Evolutionary conservation across 2,329 filamentous ascomycete genomes (phyloP).

Genomic region (Pseudogymnoascus sp.): DNA sequence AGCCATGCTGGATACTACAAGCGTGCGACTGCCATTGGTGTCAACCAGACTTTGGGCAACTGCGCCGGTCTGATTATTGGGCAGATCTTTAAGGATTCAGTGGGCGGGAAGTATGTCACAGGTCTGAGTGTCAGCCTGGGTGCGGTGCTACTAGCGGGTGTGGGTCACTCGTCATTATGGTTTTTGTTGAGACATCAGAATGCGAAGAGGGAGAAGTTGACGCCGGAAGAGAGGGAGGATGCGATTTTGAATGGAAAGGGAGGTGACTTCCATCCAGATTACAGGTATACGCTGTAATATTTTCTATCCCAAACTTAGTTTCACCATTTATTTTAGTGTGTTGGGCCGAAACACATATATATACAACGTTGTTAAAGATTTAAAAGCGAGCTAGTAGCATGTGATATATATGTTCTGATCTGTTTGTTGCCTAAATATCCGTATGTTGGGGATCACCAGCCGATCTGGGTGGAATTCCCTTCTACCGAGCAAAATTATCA

Average conservation of each 20-base stretch:
- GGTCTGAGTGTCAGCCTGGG: slow-evolving; percentile 22
- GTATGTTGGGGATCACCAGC: not conserved
- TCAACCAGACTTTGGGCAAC: slow-evolving; percentile 41
- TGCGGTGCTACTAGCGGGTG: slow-evolving; percentile 18
- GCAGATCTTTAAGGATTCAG: slow-evolving; percentile 14
- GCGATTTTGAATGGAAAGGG: slow-evolving; percentile 20
- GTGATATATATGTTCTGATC: not conserved
- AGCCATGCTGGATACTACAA: slow-evolving; percentile 40
- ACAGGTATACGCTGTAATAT: slow-evolving; percentile 16
- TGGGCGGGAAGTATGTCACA: slow-evolving; percentile 21
- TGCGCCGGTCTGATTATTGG: slow-evolving; percentile 30
- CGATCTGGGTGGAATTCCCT: not conserved
- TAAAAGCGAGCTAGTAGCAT: not conserved
- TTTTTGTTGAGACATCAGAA: slow-evolving; percentile 20
- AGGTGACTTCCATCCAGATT: slow-evolving; percentile 24
- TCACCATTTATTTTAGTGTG: not conserved
- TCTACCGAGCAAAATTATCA: too few relatives aligned
- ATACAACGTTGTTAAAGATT: not conserved
- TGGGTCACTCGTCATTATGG: slow-evolving; percentile 20
- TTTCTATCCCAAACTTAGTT: not conserved
- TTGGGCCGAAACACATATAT: too few relatives aligned
- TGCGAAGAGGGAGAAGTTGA: slow-evolving; percentile 17
- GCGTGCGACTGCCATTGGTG: slow-evolving; percentile 39
- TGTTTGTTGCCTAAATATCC: not conserved
- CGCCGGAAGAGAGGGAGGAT: slow-evolving; percentile 19